phyloP scores from a whole-genome alignment of 495 filamentous ascomycete genomes.

The Daldinia grandis region DNA sequence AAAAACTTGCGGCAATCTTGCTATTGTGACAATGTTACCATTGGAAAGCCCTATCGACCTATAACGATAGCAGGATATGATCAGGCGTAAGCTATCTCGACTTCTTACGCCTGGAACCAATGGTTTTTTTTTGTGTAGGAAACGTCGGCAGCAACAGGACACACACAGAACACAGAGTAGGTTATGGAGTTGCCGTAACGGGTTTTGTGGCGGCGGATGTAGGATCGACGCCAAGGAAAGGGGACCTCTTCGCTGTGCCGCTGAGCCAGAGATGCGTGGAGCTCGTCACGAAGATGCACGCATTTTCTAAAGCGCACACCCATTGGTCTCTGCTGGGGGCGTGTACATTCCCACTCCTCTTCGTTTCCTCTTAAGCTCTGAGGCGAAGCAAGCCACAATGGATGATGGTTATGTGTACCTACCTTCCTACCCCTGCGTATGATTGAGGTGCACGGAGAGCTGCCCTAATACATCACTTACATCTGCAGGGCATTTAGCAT shows the following conservation, averaged over 20 bases:
- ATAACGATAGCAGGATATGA: slow-evolving; percentile 30
- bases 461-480: slow-evolving; percentile 40
- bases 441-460: slow-evolving; percentile 26
- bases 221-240: slow-evolving; percentile 42
- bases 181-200: slow-evolving; percentile 41
- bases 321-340: slow-evolving; percentile 21
- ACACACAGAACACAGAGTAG: slow-evolving; percentile 20
- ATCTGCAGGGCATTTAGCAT: slow-evolving; percentile 34
- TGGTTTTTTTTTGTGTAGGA: slow-evolving; percentile 29
- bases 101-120: slow-evolving; percentile 22
- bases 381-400: slow-evolving; percentile 42
- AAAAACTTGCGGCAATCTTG: slow-evolving; percentile 42
- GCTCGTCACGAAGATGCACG: slow-evolving; percentile 35
- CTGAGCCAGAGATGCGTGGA: slow-evolving; percentile 34
- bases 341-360: slow-evolving; percentile 22
- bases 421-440: slow-evolving; percentile 39
- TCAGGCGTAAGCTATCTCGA: slow-evolving; percentile 29
- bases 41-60: slow-evolving; percentile 20
- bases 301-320: slow-evolving; percentile 27
- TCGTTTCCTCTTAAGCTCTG: slow-evolving; percentile 15
- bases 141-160: slow-evolving; percentile 34
- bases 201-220: slow-evolving; percentile 40
- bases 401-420: slow-evolving; percentile 25
- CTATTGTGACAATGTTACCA: slow-evolving; percentile 43
- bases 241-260: slow-evolving; percentile 34